Evolutionary conservation across 148 eudicot species (phyloP).

Genomic region (Vaccinium macrocarpon): DNA sequence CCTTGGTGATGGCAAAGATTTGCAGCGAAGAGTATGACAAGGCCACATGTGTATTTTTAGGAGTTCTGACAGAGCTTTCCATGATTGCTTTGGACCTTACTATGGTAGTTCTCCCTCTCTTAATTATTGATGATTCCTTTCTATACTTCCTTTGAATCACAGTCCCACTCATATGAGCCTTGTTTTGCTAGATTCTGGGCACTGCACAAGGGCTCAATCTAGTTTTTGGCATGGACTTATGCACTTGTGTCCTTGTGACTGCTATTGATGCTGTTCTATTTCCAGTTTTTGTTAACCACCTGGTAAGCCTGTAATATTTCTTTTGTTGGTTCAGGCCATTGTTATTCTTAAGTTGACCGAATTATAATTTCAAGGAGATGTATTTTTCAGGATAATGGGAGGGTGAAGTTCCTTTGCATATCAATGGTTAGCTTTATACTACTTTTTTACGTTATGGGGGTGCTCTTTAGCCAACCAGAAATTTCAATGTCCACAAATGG

Average conservation of each 20-base stretch:
- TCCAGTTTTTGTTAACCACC: conserved; percentile 64
- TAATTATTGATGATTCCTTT: background rate
- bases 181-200: conserved; percentile 69
- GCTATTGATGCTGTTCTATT: conserved; percentile 55
- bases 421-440: conserved; percentile 50
- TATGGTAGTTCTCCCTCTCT: conserved; percentile 47
- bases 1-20: conserved; percentile 46
- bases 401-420: conserved; percentile 49
- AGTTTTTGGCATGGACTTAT: conserved; percentile 63
- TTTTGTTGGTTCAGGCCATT: background rate
- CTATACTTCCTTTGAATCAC: conserved; percentile 11
- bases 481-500: conserved; percentile 52
- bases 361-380: conserved; percentile 16
- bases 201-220: conserved; percentile 79
- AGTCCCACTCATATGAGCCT: conserved; percentile 3
- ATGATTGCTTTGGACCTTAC: conserved; percentile 71
- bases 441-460: conserved; percentile 51
- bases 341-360: background rate
- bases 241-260: conserved; percentile 65
- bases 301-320: conserved; percentile 45
- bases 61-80: conserved; percentile 74
- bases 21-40: conserved; percentile 74
- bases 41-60: conserved; percentile 63
- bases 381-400: conserved; percentile 56
- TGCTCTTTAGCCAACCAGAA: conserved; percentile 64